phyloP scores from a whole-genome alignment of 225 moss, liverwort and hornwort genomes.

The Pseudisothecium myosuroides region DNA sequence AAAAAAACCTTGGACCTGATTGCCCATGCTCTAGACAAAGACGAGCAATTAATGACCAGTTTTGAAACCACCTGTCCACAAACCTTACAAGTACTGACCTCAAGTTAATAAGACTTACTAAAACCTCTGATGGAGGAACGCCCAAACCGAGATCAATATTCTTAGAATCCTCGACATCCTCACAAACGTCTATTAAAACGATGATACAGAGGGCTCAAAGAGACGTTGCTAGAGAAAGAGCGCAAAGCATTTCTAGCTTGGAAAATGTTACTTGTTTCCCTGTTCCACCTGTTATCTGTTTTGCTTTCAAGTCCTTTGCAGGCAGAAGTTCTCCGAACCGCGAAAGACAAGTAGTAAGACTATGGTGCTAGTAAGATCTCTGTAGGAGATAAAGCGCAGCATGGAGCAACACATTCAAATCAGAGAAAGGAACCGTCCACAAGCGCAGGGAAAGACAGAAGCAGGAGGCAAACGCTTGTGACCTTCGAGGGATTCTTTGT shows the following conservation, averaged over 20 bases:
- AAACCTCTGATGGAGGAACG: neutral
- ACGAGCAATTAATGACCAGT: neutral
- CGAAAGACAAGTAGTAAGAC: neutral
- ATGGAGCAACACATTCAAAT: constrained; percentile 15
- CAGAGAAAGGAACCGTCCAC: constrained; percentile 45
- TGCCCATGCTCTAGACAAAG: neutral
- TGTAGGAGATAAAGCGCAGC: neutral
- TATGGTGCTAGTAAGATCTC: neutral
- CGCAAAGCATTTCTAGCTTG: neutral
- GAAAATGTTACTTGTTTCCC: neutral
- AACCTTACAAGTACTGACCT: neutral
- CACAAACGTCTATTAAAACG: neutral
- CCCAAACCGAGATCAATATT: neutral
- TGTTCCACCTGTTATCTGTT: neutral
- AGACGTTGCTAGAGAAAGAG: neutral
- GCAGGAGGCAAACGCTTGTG: constrained; percentile 51
- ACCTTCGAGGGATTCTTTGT: constrained; percentile 94
- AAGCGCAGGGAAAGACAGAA: constrained; percentile 40
- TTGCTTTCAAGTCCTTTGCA: neutral
- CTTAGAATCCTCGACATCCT: neutral
- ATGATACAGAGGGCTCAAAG: neutral
- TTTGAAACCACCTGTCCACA: neutral
- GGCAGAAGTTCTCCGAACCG: neutral
- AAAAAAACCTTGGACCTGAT: neutral
- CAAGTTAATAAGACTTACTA: neutral